Evolutionary conservation across 306 rosid genomes (phyloP), one percentile per base, ranked within the genome.

Genomic region (Trifolium fragiferum): DNA sequence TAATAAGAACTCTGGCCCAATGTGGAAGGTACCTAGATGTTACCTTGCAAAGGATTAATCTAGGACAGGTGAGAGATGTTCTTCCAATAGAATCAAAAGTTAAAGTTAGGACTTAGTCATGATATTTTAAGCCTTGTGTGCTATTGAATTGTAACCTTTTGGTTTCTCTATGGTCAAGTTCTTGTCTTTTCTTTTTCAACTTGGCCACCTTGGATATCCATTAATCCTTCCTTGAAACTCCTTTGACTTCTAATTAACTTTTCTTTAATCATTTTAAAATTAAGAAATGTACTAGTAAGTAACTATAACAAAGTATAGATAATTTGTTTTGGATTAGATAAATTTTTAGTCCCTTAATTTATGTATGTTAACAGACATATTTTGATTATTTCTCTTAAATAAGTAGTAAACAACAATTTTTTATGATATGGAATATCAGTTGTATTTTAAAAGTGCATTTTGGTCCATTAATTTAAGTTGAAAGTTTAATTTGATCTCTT

Each of bases 11-110:
- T 64, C 59, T 8, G 66, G 61, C 64, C 21, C 19, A 43, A 44
- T 62, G 78, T 30, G 82, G 91, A 87, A 87, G 84, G 67, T 82
- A 38, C 91, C 77, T 3, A 81, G 91, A 80, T 77, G 85, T 69
- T 81, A 32, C 84, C 81, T 82, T 50, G 41, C 2, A 37, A 72
- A 72, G 40, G 78, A 68, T 60, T 68, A 59, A 73, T 76, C 54
- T 27, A 60, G 38, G n/a, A 11, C 70, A 12, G 0, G 70, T 32
- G 68, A 58, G 64, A 30, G 11, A 58, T 58, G 18, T 5, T 58
- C 13, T 2, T 58, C 37, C 64, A 58, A 15, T 27, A 14, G 38
- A 13, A 60, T 41, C 66, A 60, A 60, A 60, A 19, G 51, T 60
- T 16, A 21, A 32, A 20, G 27, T 57, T 21, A 21, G 15, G 62